Percentiles rank a stretch among this genome's conserved stretches.
These are phyloP conservation scores for Lactarius indigo DNA, from an alignment of 768 basidiomycete species.

Conservation along the genomic window DNA sequence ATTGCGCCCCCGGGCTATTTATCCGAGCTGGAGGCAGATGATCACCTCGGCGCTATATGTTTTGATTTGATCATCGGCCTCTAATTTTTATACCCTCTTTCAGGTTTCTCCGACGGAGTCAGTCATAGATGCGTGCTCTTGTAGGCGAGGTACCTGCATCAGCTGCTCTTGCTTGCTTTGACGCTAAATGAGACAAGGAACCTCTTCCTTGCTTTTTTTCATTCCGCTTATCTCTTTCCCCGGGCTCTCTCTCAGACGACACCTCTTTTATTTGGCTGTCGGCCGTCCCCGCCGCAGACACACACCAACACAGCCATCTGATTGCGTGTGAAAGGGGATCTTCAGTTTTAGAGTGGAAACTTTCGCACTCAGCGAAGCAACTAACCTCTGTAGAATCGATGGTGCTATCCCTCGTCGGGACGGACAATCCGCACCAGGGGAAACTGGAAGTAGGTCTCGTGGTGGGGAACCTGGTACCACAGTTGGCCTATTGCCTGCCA, in stretches of 20 bases:
- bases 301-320: neutral
- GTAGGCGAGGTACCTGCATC: neutral
- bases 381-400: neutral
- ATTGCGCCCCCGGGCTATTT: neutral
- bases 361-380: conserved; percentile 22
- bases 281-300: neutral
- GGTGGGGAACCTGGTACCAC: neutral
- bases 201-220: too few species aligned
- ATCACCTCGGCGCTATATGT: neutral
- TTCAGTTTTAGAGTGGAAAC: neutral
- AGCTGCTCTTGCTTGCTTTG: neutral
- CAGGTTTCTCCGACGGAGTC: neutral
- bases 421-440: neutral
- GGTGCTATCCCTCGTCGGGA: neutral
- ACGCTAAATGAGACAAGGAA: neutral
- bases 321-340: conserved; percentile 1
- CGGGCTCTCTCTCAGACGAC: too few species aligned
- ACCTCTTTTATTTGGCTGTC: neutral
- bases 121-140: neutral
- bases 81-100: neutral
- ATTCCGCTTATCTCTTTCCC: too few species aligned
- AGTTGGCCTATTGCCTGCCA: neutral
- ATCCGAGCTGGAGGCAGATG: neutral
- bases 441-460: neutral
- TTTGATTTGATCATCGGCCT: neutral